Evolutionary conservation across 2,329 filamentous ascomycete species (phyloP), one percentile per base, ranked within the genome.

Genomic region (Drechmeria coniospora): DNA sequence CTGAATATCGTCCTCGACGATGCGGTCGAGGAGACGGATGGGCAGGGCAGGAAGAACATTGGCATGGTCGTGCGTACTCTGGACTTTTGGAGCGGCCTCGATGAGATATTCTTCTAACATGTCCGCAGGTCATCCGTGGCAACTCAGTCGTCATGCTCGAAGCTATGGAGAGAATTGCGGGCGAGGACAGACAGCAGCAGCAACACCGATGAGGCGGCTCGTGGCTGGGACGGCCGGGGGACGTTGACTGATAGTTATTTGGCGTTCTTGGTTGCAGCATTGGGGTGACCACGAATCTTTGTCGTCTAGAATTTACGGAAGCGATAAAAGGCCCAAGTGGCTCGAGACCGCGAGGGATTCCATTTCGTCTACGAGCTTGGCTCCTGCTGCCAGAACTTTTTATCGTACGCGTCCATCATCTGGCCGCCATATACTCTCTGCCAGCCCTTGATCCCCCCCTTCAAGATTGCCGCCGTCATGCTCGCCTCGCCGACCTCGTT

Each of bases 131-230:
- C 39, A 94, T 98, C 46, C 81, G 92, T 43, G 90, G 90, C 38
- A 98, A 98, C 59, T 93, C 87, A 2, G 86, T 98, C 15, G 86
- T 98, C 31, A 94, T 98, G 87, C 71, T 98, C 31, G 92, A 98
- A 59, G 82, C 74, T 8, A 55, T 81, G 32, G 70, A 75, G 50
- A 63, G 74, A 45, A 77, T 80, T 40, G 71, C 69, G 36, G 68
- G 70, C 33, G 67, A 71, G 44, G 67, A 75, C 38, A 55, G 54
- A 40, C 52, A 50, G 43, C 44, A 53, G 32, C 50, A 46, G 42
- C 44, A 51, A 32, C 33, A 47, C 32, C 33, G 49, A 42, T 36
- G 40, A 28, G 29, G 26, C 26, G 22, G 32, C 33, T 33, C 14
- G 32, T n/a, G 23, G 24, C 25, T 31, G 17, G 7, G 18, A 10